Percentiles rank a stretch among this genome's conserved stretches.
These are phyloP conservation scores for Taiwanofungus camphoratus DNA, from an alignment of 1,284 basidiomycete species.

Conservation along the genomic window DNA sequence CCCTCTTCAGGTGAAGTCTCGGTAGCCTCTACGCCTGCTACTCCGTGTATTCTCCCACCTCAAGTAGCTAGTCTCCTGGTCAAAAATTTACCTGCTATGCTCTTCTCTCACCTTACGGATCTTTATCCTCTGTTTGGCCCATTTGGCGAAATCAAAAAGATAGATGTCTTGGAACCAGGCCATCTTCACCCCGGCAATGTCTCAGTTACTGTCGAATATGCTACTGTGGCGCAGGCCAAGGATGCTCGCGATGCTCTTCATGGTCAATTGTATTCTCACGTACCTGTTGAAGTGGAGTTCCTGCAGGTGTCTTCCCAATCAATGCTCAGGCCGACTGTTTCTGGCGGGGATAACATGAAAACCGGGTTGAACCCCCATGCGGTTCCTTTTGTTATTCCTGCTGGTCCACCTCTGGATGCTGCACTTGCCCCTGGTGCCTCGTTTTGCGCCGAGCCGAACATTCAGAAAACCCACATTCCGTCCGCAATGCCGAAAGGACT, in stretches of 20 bases:
- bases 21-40: slow-evolving; percentile 20
- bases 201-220: slow-evolving; percentile 59
- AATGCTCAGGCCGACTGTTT: slow-evolving; percentile 8
- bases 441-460: slow-evolving; percentile 13
- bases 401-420: slow-evolving; percentile 11
- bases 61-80: slow-evolving; percentile 48
- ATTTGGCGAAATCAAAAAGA: slow-evolving; percentile 60
- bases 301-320: slow-evolving; percentile 25
- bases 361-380: slow-evolving; percentile 29
- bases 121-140: slow-evolving; percentile 68
- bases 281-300: slow-evolving; percentile 43
- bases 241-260: slow-evolving; percentile 58
- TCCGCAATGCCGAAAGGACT: slow-evolving; percentile 16
- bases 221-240: slow-evolving; percentile 43
- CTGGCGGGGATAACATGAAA: slow-evolving; percentile 17
- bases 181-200: slow-evolving; percentile 36
- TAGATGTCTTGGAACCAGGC: slow-evolving; percentile 35
- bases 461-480: slow-evolving; percentile 11
- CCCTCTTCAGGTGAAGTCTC: slow-evolving; percentile 18
- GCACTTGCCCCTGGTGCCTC: slow-evolving; percentile 13
- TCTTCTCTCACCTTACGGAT: slow-evolving; percentile 63
- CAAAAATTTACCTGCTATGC: slow-evolving; percentile 55
- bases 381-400: slow-evolving; percentile 26
- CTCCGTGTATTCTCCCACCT: slow-evolving; percentile 9
- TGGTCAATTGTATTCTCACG: slow-evolving; percentile 53